Conservation (phyloP, 768 basidiomycete species). For the Calocera cornea region DNA sequence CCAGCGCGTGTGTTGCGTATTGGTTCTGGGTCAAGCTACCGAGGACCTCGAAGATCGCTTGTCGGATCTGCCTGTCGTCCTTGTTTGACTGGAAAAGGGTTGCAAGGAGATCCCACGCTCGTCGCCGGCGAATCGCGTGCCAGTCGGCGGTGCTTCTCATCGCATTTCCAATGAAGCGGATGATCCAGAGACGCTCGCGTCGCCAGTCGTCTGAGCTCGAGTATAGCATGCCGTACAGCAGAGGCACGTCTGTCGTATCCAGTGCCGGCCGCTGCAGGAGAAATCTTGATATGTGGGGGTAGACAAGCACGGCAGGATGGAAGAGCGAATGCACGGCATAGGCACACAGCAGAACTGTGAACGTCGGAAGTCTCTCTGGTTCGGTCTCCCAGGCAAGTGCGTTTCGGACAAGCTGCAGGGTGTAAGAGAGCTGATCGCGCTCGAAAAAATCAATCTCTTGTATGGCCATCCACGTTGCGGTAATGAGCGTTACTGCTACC, state of each 20-base stretch:
- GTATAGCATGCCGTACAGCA: constrained; percentile 81
- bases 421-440: constrained; percentile 54
- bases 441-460: constrained; percentile 62
- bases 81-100: constrained; percentile 61
- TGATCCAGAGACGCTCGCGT: constrained; percentile 80
- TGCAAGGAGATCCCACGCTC: constrained; percentile 79
- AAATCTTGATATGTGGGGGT: constrained; percentile 75
- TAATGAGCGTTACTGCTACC: constrained; percentile 47
- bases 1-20: constrained; percentile 54
- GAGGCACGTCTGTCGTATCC: constrained; percentile 71
- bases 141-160: constrained; percentile 67
- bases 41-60: constrained; percentile 54
- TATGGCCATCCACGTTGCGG: constrained; percentile 39
- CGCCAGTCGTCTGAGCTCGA: constrained; percentile 67
- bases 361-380: constrained; percentile 53
- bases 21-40: constrained; percentile 57
- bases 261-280: constrained; percentile 77
- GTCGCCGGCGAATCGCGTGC: constrained; percentile 61
- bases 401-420: constrained; percentile 54
- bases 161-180: constrained; percentile 69
- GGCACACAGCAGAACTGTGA: constrained; percentile 64
- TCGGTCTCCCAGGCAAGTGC: constrained; percentile 26
- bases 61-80: constrained; percentile 39
- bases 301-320: constrained; percentile 77
- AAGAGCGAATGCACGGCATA: constrained; percentile 74